phyloP scores from a whole-genome alignment of 2,329 filamentous ascomycete species.

The Ceratocystis papillata region DNA sequence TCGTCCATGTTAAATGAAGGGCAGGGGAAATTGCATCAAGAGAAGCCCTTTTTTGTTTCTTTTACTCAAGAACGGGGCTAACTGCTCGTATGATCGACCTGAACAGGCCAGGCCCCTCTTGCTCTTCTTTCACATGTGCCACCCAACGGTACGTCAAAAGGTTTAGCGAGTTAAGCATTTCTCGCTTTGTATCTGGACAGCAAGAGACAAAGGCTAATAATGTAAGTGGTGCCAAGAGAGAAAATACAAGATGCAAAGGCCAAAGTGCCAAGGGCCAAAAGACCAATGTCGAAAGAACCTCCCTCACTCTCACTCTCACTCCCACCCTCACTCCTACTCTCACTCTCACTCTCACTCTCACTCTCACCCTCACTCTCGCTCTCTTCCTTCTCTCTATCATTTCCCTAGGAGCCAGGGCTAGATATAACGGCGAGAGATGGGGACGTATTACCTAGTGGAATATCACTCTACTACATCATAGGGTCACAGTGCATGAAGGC shows the following conservation, averaged over 20 bases:
- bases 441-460: no score
- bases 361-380: neutral
- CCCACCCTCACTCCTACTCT: neutral
- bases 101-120: neutral
- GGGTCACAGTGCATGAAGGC: neutral
- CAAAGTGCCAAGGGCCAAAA: neutral
- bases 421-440: no score
- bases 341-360: neutral
- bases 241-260: neutral
- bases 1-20: neutral
- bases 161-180: neutral
- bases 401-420: no score
- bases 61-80: neutral
- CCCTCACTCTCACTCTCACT: neutral
- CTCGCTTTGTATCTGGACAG: neutral
- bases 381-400: no score
- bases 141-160: neutral
- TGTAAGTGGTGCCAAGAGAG: neutral
- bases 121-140: conserved; percentile 1
- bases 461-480: no score
- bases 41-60: neutral
- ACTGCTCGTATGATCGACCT: neutral
- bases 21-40: neutral
- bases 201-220: no score
- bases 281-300: neutral